Evolutionary conservation across 768 basidiomycete species (phyloP), one percentile per base, ranked within the genome.

Genomic region (Chalciporus piperatus): DNA sequence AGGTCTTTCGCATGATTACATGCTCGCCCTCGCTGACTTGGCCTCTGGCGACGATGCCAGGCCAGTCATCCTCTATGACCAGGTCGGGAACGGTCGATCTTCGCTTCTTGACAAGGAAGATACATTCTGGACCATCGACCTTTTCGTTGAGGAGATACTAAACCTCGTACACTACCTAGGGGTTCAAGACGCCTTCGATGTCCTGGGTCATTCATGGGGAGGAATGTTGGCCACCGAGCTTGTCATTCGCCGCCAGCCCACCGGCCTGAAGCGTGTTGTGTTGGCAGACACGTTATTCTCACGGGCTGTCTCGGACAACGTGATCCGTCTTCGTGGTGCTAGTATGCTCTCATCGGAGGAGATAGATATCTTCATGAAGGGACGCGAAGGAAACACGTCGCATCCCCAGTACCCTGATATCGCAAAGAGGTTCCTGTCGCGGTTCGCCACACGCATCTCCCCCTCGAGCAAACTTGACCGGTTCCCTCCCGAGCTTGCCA

Each of bases 131-230:
- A 74, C 72, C 6, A 57, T 74, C 19, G 72, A 75, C 16, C 70
- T 83, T 6, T 83, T 81, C 69, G 58, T 78, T 39, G 74, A 74
- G 16, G 77, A 84, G 66, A 74, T 84, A 27, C 67, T 70, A 33
- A 80, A 79, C 52, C 56, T 83, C n/a, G 40, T 81, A 30, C 45
- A 50, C 4, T 60, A 76, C 33, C 66, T 83, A 20, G 70, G 64
- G 1, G 70, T 82, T 48, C 42, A 66, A 17, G 61, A 66, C 13
- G 58, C 59, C 3, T 82, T 72, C 57, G 69, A 74, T 48, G 52
- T 82, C 4, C 54, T 77, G 3, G 82, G 82, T 0, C 80, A 82
- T 28, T 80, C 78, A 3, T 82, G 81, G 80, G 81, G 81, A 10
- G 79, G 76, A 0, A 77, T 79, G 63, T 69, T 82, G 11, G 77